Conservation (phyloP, 108 stramenopile species). For the Cyclostephanos invisitatus region DNA sequence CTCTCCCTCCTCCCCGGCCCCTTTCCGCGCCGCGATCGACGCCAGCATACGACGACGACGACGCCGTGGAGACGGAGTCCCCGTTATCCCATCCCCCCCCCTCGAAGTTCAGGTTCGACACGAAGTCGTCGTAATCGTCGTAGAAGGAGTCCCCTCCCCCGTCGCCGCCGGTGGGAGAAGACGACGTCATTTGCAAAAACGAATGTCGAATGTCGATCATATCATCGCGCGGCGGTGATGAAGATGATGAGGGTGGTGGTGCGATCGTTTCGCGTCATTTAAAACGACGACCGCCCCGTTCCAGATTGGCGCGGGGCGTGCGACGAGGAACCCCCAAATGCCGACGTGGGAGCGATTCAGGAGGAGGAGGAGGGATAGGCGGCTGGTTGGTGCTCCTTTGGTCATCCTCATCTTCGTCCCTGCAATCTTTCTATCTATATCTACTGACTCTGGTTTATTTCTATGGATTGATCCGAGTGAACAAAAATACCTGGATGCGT, state of each 20-base stretch:
- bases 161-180: background rate
- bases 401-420: too few relatives aligned
- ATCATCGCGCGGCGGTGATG: background rate
- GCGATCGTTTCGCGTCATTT: background rate
- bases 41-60: background rate
- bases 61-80: conserved; percentile 3
- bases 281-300: too few relatives aligned
- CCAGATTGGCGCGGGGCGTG: background rate
- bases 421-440: too few relatives aligned
- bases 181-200: background rate
- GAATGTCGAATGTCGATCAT: background rate
- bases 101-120: conserved; percentile 31
- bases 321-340: background rate
- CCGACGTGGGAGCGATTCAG: background rate
- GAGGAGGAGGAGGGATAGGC: background rate
- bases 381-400: background rate
- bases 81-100: conserved; percentile 35
- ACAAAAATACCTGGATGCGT: too few relatives aligned
- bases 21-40: background rate
- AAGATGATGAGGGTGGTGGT: background rate
- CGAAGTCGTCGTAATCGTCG: conserved; percentile 50
- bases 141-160: conserved; percentile 22
- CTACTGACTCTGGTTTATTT: too few relatives aligned
- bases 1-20: background rate
- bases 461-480: too few relatives aligned